Evolutionary conservation across 306 rosid species (phyloP).

Genomic region (Lathyrus tuberosus): DNA sequence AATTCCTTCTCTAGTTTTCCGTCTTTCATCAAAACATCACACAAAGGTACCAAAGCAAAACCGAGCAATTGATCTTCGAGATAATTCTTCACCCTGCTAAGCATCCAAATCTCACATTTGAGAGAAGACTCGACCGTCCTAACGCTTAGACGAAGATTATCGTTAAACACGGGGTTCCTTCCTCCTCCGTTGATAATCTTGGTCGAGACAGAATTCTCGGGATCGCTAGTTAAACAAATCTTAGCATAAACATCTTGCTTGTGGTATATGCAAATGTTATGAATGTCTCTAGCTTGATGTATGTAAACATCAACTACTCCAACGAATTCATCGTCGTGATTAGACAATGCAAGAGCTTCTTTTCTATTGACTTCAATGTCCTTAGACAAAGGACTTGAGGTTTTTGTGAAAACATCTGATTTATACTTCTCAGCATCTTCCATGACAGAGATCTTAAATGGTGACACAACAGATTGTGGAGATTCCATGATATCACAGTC

Average conservation of each 20-base stretch:
- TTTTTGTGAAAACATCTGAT: constrained; percentile 26
- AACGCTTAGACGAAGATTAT: constrained; percentile 65
- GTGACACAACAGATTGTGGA: constrained; percentile 89
- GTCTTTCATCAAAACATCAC: constrained; percentile 61
- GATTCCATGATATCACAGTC: constrained; percentile 70
- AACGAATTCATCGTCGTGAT: constrained; percentile 46
- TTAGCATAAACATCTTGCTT: constrained; percentile 98
- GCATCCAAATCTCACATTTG: constrained; percentile 96
- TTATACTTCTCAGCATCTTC: constrained; percentile 55
- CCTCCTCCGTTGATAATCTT: constrained; percentile 96
- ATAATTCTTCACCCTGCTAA: constrained; percentile 93
- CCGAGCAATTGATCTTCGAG: constrained; percentile 98
- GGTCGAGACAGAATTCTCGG: constrained; percentile 66
- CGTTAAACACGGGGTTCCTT: constrained; percentile 86
- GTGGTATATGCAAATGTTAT: constrained; percentile 93
- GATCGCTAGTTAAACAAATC: constrained; percentile 69
- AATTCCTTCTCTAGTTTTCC: constrained; percentile 88
- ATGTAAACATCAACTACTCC: constrained; percentile 78
- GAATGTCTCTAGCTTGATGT: constrained; percentile 90
- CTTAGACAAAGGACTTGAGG: constrained; percentile 46
- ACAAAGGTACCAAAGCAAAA: constrained; percentile 83
- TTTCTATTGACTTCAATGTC: constrained; percentile 56
- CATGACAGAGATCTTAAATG: constrained; percentile 53
- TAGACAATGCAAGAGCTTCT: constrained; percentile 35
- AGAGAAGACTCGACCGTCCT: constrained; percentile 60